Percentiles rank a stretch among this genome's conserved stretches.
phyloP scores from a whole-genome alignment of 805 yeast genomes.

The Pichia phayaonensis region DNA sequence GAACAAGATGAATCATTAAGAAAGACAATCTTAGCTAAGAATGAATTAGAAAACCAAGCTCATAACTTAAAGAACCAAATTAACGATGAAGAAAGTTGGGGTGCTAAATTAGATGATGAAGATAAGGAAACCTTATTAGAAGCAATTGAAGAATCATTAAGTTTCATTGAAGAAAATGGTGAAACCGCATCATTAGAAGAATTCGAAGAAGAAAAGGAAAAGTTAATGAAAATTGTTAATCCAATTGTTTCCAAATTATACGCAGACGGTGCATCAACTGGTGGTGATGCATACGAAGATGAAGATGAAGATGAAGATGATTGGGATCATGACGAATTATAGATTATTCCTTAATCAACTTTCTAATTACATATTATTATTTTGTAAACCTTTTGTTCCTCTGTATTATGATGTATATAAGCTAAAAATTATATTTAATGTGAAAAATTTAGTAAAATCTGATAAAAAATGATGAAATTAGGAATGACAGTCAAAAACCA shows the following conservation, averaged over 20 bases:
- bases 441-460: not conserved
- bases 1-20: slow-evolving; percentile 83
- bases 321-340: slow-evolving; percentile 67
- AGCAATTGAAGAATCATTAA: slow-evolving; percentile 74
- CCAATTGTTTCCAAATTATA: slow-evolving; percentile 90
- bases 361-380: not conserved
- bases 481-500: no score
- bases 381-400: not conserved
- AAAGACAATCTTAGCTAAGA: slow-evolving; percentile 82
- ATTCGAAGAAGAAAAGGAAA: slow-evolving; percentile 83
- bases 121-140: slow-evolving; percentile 85
- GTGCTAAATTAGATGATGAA: slow-evolving; percentile 76
- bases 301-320: slow-evolving; percentile 47
- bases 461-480: no score
- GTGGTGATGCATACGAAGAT: slow-evolving; percentile 38
- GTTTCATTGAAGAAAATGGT: slow-evolving; percentile 59
- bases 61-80: slow-evolving; percentile 67
- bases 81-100: slow-evolving; percentile 48
- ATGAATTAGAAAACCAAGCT: slow-evolving; percentile 82
- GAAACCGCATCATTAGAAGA: slow-evolving; percentile 89
- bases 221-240: slow-evolving; percentile 72
- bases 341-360: slow-evolving; percentile 11
- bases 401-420: not conserved
- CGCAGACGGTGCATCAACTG: slow-evolving; percentile 26
- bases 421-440: not conserved